phyloP scores from a whole-genome alignment of 179 eudicot genomes.

The Actinidia chinensis region DNA sequence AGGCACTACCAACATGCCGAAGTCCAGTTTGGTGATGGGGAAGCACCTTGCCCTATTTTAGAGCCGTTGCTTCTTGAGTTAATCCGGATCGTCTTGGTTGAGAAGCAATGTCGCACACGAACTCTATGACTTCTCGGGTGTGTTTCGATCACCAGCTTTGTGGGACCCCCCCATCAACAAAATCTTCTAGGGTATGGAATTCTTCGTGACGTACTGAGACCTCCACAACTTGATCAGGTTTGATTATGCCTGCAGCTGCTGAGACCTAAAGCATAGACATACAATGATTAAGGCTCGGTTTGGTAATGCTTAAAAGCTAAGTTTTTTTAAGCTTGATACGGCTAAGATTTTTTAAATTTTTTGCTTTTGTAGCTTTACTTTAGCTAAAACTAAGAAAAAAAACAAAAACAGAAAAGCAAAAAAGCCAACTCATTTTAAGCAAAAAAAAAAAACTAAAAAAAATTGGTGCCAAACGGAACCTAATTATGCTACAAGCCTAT shows the following conservation, averaged over 20 bases:
- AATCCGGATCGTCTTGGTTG: conserved; percentile 40
- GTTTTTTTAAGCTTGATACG: too few species aligned
- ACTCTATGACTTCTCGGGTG: conserved; percentile 64
- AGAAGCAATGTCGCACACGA: conserved; percentile 57
- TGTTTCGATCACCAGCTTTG: conserved; percentile 88
- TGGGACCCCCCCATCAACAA: conserved; percentile 65
- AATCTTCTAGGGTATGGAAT: conserved; percentile 57
- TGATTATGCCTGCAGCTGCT: conserved; percentile 76
- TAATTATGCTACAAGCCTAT: too few species aligned
- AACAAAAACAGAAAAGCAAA: too few species aligned
- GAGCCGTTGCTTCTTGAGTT: conserved; percentile 38
- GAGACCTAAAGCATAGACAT: conserved; percentile 45
- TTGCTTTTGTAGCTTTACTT: too few species aligned
- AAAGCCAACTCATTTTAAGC: too few species aligned
- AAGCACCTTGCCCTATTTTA: conserved; percentile 34
- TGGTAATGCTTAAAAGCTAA: too few species aligned
- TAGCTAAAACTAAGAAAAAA: too few species aligned
- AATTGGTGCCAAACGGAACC: too few species aligned
- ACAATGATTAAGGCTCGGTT: neutral
- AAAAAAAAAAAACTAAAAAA: too few species aligned
- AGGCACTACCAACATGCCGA: conserved; percentile 28
- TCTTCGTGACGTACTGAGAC: conserved; percentile 69
- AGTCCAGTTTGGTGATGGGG: conserved; percentile 30
- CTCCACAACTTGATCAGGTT: conserved; percentile 64
- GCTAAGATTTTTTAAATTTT: too few species aligned